Conservation (phyloP, 495 filamentous ascomycete genomes). For the Wilcoxina mikolae region DNA sequence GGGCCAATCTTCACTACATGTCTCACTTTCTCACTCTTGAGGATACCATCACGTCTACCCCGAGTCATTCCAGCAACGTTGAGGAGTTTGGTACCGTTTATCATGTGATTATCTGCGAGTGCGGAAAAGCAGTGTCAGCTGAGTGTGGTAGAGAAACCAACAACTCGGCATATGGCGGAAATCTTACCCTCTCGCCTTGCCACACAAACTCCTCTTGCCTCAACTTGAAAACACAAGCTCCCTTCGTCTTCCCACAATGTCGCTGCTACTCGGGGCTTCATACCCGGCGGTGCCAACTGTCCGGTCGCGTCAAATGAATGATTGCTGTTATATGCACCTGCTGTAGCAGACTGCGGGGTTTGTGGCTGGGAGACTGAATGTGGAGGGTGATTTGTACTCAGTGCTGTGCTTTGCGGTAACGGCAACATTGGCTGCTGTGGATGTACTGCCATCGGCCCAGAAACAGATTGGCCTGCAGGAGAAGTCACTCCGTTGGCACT, state of each 20-base stretch:
- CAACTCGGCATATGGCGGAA: background rate
- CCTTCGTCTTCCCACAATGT: constrained; percentile 98
- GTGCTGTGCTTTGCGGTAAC: constrained; percentile 40
- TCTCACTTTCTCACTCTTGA: constrained; percentile 93
- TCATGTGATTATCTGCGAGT: constrained; percentile 88
- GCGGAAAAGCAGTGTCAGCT: constrained; percentile 14
- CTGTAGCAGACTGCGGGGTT: constrained; percentile 31
- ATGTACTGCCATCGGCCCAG: constrained; percentile 49
- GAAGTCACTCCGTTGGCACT: constrained; percentile 58
- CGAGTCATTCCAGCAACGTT: constrained; percentile 98
- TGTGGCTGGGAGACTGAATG: constrained; percentile 25
- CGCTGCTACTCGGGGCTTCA: constrained; percentile 95
- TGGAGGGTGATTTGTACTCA: constrained; percentile 22
- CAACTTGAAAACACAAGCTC: constrained; percentile 93
- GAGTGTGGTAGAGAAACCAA: background rate
- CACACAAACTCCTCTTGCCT: constrained; percentile 90
- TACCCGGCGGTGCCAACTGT: constrained; percentile 87
- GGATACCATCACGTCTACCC: constrained; percentile 84
- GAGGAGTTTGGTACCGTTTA: constrained; percentile 92
- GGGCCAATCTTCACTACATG: constrained; percentile 98
- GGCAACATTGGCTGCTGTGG: constrained; percentile 45
- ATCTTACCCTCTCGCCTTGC: constrained; percentile 77
- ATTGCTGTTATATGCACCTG: constrained; percentile 38
- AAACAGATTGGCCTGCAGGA: constrained; percentile 53
- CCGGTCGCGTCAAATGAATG: constrained; percentile 73